phyloP scores from a whole-genome alignment of 257 asterid genomes.

The Solanum stenotomum region DNA sequence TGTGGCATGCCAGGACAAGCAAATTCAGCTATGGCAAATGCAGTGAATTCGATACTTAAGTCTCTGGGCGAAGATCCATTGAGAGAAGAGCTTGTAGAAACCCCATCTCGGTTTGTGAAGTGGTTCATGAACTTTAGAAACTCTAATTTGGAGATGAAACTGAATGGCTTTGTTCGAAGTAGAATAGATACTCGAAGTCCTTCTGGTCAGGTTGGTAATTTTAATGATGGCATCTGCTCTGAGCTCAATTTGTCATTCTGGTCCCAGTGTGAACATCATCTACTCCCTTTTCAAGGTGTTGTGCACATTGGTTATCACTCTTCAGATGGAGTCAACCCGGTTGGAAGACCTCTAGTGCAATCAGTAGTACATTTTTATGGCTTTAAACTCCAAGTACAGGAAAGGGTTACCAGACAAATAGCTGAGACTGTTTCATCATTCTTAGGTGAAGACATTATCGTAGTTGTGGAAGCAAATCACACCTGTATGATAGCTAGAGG shows the following conservation, averaged over 20 bases:
- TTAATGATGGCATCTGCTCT: slow-evolving; percentile 27
- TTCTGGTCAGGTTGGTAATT: slow-evolving; percentile 14
- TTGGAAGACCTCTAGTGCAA: slow-evolving; percentile 53
- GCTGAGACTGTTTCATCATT: slow-evolving; percentile 67
- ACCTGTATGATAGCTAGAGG: slow-evolving; percentile 97
- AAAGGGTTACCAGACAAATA: slow-evolving; percentile 86
- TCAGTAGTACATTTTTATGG: slow-evolving; percentile 75
- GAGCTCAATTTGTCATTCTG: slow-evolving; percentile 69
- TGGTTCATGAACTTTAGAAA: slow-evolving; percentile 72
- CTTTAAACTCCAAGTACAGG: slow-evolving; percentile 94
- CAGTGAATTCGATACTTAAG: slow-evolving; percentile 51
- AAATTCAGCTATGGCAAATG: slow-evolving; percentile 41
- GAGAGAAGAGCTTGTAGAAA: slow-evolving; percentile 66
- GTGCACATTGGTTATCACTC: slow-evolving; percentile 58
- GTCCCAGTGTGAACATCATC: slow-evolving; percentile 92
- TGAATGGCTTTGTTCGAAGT: slow-evolving; percentile 31
- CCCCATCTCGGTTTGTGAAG: slow-evolving; percentile 62
- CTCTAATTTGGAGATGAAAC: slow-evolving; percentile 49
- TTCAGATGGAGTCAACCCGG: slow-evolving; percentile 25
- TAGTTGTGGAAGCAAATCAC: slow-evolving; percentile 83
- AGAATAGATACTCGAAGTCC: slow-evolving; percentile 20
- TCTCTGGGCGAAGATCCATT: slow-evolving; percentile 76
- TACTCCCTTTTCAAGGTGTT: slow-evolving; percentile 87
- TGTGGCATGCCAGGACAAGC: slow-evolving; percentile 18
- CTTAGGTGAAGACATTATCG: slow-evolving; percentile 77